A percentile compares a stretch with the other conserved stretches of the same genome.
Evolutionary conservation across 2,329 filamentous ascomycete species (phyloP).

Genomic region (Arthrobotrys conoides): DNA sequence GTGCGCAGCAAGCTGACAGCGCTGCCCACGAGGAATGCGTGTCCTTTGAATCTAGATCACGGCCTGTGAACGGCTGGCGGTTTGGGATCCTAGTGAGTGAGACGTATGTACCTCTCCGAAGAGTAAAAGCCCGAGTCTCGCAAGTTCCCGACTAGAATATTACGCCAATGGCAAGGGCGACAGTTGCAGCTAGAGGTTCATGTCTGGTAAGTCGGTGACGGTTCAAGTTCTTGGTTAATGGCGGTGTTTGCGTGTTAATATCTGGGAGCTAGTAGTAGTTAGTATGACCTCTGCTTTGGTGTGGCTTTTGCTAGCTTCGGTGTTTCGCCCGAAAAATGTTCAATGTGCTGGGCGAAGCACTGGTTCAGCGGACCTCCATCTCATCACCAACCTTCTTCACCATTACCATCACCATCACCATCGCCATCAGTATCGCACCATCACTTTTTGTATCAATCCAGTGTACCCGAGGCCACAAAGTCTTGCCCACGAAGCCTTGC

Average conservation of each 20-base stretch:
- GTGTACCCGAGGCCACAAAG: background rate
- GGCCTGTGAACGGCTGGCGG: background rate
- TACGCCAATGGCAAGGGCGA: conserved; percentile 23
- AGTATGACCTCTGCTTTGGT: background rate
- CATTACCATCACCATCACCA: background rate
- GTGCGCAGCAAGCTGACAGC: conserved; percentile 12
- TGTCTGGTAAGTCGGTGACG: conserved; percentile 7
- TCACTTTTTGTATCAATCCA: background rate
- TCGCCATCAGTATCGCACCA: background rate
- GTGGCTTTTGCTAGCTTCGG: conserved; percentile 26
- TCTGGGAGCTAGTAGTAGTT: background rate
- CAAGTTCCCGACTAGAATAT: background rate
- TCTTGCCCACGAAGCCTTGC: conserved; percentile 1
- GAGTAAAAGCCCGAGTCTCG: background rate
- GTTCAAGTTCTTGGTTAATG: conserved; percentile 9
- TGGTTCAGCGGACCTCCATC: conserved; percentile 6
- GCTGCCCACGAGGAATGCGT: conserved; percentile 10
- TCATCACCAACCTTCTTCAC: conserved; percentile 30
- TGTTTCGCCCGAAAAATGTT: conserved; percentile 32
- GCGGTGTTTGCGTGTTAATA: conserved; percentile 3
- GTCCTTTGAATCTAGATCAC: conserved; percentile 13
- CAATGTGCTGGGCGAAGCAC: background rate
- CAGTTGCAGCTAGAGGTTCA: conserved; percentile 26
- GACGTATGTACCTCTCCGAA: background rate
- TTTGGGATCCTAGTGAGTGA: background rate